Evolutionary conservation across 202 grass and related monocot species (phyloP).

Genomic region (Zizania palustris): DNA sequence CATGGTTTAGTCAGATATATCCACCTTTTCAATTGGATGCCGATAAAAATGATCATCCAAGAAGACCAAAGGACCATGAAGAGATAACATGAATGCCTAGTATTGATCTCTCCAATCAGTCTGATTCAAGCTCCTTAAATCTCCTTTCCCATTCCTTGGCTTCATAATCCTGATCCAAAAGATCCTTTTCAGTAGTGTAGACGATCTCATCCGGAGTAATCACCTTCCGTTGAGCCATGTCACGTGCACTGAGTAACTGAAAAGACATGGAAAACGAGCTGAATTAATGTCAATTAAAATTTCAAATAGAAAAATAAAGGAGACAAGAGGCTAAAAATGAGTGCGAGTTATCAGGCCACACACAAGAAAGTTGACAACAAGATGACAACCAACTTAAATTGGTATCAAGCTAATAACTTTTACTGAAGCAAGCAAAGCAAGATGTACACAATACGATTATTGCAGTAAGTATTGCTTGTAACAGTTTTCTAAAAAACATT

Average conservation of each 20-base stretch:
- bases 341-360: constrained; percentile 24
- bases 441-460: neutral
- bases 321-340: neutral
- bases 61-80: constrained; percentile 25
- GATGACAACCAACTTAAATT: constrained; percentile 18
- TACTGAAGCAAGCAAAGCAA: constrained; percentile 18
- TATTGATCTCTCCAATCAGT: constrained; percentile 46
- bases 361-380: constrained; percentile 20
- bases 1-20: constrained; percentile 46
- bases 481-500: neutral
- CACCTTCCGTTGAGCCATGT: constrained; percentile 76
- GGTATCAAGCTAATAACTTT: neutral
- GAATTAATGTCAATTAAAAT: constrained; percentile 37
- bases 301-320: constrained; percentile 30
- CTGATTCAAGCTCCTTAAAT: constrained; percentile 73
- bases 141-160: constrained; percentile 76
- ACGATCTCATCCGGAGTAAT: constrained; percentile 83
- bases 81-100: constrained; percentile 25
- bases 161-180: constrained; percentile 88
- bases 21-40: constrained; percentile 21
- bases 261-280: constrained; percentile 42
- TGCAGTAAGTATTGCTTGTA: neutral
- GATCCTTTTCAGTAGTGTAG: constrained; percentile 77
- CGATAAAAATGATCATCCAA: constrained; percentile 36
- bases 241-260: constrained; percentile 84